phyloP scores from a whole-genome alignment of 257 asterid species.

The Striga asiatica region DNA sequence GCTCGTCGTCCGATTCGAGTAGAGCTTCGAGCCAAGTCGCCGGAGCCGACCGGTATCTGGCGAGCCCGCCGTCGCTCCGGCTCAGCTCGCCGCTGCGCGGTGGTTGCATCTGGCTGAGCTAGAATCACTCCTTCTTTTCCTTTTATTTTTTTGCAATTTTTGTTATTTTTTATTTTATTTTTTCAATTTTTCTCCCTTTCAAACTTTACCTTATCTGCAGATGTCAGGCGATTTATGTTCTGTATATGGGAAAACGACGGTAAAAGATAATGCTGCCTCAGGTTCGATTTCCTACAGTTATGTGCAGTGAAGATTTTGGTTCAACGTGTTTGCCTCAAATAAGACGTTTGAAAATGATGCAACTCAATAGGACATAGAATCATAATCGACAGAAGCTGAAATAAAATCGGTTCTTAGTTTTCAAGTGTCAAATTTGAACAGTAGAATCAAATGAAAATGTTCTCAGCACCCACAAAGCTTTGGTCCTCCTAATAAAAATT shows the following conservation, averaged over 20 bases:
- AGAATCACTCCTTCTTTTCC: not conserved
- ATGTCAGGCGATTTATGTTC: slow-evolving; percentile 37
- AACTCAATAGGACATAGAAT: too few relatives aligned
- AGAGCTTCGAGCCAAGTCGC: slow-evolving; percentile 86
- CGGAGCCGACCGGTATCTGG: slow-evolving; percentile 83
- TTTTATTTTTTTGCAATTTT: not conserved
- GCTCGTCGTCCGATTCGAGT: slow-evolving; percentile 68
- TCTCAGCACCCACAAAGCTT: too few relatives aligned
- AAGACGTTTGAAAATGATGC: too few relatives aligned
- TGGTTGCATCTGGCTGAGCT: slow-evolving; percentile 59
- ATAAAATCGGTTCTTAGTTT: too few relatives aligned
- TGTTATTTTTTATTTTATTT: not conserved
- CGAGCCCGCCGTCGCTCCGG: slow-evolving; percentile 48
- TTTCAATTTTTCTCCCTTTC: not conserved
- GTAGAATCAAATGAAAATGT: too few relatives aligned
- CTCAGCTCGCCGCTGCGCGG: slow-evolving; percentile 33
- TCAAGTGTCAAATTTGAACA: too few relatives aligned
- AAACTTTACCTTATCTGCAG: slow-evolving; percentile 19
- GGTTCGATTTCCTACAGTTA: slow-evolving; percentile 18
- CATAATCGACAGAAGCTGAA: too few relatives aligned
- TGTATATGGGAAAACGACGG: slow-evolving; percentile 1
- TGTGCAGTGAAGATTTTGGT: too few relatives aligned
- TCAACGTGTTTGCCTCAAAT: too few relatives aligned
- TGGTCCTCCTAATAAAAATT: too few relatives aligned
- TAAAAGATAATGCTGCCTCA: slow-evolving; percentile 9